Percentiles rank a stretch among this genome's conserved stretches.
Conservation (phyloP, 2,329 filamentous ascomycete genomes). For the Colletotrichum cordylinicola region DNA sequence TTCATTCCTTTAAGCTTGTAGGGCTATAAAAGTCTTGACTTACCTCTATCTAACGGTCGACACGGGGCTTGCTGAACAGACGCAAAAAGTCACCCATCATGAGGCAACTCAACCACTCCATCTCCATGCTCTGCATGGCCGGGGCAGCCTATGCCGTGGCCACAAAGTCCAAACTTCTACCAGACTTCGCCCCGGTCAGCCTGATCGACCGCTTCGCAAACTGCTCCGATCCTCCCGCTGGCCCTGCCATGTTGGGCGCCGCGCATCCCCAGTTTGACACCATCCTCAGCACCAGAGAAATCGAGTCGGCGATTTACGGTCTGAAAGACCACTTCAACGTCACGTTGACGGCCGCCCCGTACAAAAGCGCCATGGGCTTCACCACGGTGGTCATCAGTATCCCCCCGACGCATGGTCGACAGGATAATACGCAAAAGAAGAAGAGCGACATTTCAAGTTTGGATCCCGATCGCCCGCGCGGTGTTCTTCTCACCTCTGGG, state of each 20-base stretch:
- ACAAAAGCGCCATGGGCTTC: constrained; percentile 46
- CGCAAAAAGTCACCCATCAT: not conserved
- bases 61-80: not conserved
- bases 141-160: not conserved
- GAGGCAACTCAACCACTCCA: fast-evolving
- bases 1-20: fast-evolving
- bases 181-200: constrained; percentile 35
- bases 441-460: not conserved
- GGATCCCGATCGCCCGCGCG: not conserved
- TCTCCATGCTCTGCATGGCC: not conserved
- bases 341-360: constrained; percentile 42
- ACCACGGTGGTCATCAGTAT: constrained; percentile 46
- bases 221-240: constrained; percentile 37
- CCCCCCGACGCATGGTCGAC: not conserved
- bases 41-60: fast-evolving
- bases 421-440: not conserved
- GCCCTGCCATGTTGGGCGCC: constrained; percentile 26
- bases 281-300: constrained; percentile 50
- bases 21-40: not conserved
- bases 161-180: not conserved
- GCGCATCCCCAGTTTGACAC: constrained; percentile 41
- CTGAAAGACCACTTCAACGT: constrained; percentile 46
- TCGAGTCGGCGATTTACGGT: constrained; percentile 47
- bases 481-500: constrained; percentile 53
- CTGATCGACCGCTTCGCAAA: constrained; percentile 45